Evolutionary conservation across 2,329 filamentous ascomycete species (phyloP).

Genomic region (Neonectria magnoliae): DNA sequence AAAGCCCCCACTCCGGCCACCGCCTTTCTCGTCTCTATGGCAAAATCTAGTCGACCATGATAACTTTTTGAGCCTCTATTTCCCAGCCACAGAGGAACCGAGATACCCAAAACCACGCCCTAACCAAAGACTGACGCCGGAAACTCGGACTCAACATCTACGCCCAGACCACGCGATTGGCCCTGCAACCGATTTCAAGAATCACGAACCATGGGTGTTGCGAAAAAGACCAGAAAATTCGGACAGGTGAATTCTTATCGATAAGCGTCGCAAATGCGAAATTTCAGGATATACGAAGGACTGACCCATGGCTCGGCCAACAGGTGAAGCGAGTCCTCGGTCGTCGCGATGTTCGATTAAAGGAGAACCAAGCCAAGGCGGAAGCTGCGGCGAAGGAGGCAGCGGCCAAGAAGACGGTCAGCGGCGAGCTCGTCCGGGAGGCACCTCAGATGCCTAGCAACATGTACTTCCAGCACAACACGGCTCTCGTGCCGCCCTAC

Average conservation of each 20-base stretch:
- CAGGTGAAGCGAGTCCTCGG: conserved; percentile 85
- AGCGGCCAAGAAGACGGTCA: conserved; percentile 64
- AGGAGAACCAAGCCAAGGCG: conserved; percentile 79
- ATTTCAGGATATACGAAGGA: conserved; percentile 23
- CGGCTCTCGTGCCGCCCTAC: conserved; percentile 85
- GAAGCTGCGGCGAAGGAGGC: conserved; percentile 67
- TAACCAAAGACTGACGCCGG: neutral
- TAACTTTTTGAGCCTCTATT: conserved; percentile 39
- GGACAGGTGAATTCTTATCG: conserved; percentile 63
- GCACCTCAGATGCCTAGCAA: conserved; percentile 83
- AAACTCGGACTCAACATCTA: neutral
- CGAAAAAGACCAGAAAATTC: conserved; percentile 93
- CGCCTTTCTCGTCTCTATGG: conserved; percentile 39
- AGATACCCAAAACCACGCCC: conserved; percentile 20
- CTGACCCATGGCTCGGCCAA: conserved; percentile 22
- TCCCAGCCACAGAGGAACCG: conserved; percentile 11
- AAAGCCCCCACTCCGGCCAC: conserved; percentile 37
- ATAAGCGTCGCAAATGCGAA: conserved; percentile 42
- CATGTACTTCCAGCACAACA: conserved; percentile 92
- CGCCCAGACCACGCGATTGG: neutral
- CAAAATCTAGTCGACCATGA: conserved; percentile 40
- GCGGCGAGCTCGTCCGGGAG: conserved; percentile 75
- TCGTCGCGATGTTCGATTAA: conserved; percentile 80
- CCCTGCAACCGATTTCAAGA: neutral
- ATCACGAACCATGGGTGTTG: conserved; percentile 75